These are phyloP conservation scores for Oemleria cerasiformis DNA, from an alignment of 306 rosid genomes.

Conservation along the genomic window DNA sequence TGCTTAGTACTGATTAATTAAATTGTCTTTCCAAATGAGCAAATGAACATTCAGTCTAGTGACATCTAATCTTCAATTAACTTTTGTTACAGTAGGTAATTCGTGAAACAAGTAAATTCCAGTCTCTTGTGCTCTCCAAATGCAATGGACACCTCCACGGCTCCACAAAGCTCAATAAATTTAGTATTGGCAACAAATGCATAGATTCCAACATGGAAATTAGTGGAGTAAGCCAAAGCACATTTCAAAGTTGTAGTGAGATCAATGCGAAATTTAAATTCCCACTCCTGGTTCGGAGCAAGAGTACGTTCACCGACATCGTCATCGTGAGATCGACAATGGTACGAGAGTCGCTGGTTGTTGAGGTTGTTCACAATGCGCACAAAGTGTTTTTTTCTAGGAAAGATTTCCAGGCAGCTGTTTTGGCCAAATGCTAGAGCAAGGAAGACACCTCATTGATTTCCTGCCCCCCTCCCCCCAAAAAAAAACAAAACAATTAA, in stretches of 20 bases:
- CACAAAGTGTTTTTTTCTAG: background rate
- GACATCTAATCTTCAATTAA: too few species aligned
- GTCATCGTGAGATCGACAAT: background rate
- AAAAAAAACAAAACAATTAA: too few species aligned
- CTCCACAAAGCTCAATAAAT: background rate
- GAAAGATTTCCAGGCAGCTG: too few species aligned
- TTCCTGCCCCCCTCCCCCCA: too few species aligned
- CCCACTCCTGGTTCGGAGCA: background rate
- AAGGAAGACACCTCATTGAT: too few species aligned
- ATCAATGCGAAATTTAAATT: background rate
- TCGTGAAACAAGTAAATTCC: background rate
- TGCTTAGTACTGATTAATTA: too few species aligned
- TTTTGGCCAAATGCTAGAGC: too few species aligned
- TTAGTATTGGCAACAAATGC: background rate
- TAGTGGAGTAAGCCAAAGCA: background rate
- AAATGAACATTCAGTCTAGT: too few species aligned
- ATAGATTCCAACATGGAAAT: background rate
- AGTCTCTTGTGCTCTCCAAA: background rate
- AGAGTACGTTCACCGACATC: background rate
- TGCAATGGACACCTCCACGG: conserved; percentile 2
- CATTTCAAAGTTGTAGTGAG: background rate
- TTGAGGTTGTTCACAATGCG: background rate
- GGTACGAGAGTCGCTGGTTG: background rate
- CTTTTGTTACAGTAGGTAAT: too few species aligned
- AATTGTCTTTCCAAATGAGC: too few species aligned